Evolutionary conservation across 164 flowering plant genomes (phyloP).

Genomic region (Sedum album): DNA sequence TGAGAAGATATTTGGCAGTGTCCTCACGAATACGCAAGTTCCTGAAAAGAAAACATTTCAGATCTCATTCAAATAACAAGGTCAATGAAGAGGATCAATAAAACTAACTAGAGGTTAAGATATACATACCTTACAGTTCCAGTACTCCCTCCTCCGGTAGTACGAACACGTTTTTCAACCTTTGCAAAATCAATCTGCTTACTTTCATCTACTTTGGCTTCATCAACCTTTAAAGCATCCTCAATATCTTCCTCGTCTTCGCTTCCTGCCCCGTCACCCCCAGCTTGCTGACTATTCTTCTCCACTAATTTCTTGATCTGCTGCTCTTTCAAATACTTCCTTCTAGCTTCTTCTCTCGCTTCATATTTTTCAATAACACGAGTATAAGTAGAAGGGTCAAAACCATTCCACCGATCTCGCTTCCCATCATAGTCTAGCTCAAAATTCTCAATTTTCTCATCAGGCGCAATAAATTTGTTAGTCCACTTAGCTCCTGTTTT

Average conservation of each 20-base stretch:
- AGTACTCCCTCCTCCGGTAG: constrained; percentile 97
- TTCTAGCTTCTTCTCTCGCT: constrained; percentile 70
- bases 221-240: constrained; percentile 33
- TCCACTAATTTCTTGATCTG: neutral
- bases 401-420: constrained; percentile 83
- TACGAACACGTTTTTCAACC: constrained; percentile 98
- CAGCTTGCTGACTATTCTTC: neutral
- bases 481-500: constrained; percentile 71
- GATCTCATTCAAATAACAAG: neutral
- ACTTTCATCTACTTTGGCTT: constrained; percentile 83
- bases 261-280: neutral
- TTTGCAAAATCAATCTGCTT: constrained; percentile 91
- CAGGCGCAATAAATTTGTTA: constrained; percentile 63
- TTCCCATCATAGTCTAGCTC: constrained; percentile 84
- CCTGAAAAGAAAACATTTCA: constrained; percentile 29
- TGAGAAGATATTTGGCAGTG: constrained; percentile 80
- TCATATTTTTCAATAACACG: constrained; percentile 67
- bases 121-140: constrained; percentile 66
- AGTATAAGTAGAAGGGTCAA: constrained; percentile 63
- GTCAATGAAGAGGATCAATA: too few species aligned
- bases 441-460: constrained; percentile 72
- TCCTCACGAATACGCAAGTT: constrained; percentile 92
- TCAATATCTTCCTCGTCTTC: constrained; percentile 70
- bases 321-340: constrained; percentile 49
- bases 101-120: neutral